phyloP scores from a whole-genome alignment of 805 yeast species.

The Millerozyma miso region DNA sequence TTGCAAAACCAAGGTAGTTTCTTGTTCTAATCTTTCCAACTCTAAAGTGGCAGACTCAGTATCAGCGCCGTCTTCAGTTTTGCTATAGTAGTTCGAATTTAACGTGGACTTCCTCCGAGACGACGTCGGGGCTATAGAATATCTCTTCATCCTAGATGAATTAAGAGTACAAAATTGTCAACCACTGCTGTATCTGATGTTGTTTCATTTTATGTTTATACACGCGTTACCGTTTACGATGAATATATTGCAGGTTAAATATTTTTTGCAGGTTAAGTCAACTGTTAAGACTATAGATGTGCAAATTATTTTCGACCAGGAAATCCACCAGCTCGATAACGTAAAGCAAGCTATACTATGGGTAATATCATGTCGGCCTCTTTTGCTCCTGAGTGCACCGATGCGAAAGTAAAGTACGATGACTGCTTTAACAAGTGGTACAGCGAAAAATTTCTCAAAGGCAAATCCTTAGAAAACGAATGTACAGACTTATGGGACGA shows the following conservation, averaged over 20 bases:
- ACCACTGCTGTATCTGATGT: neutral
- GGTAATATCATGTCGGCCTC: conserved; percentile 56
- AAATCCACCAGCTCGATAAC: neutral
- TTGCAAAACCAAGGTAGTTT: conserved; percentile 71
- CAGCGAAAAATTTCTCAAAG: conserved; percentile 71
- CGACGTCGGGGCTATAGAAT: conserved; percentile 31
- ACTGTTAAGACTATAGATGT: too few relatives aligned
- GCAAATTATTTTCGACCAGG: neutral
- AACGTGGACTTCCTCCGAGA: conserved; percentile 28
- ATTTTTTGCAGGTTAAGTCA: too few relatives aligned
- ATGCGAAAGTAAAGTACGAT: conserved; percentile 79
- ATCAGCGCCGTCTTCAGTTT: conserved; percentile 5
- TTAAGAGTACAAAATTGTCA: neutral
- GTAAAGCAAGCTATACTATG: conserved; percentile 17
- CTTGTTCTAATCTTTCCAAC: conserved; percentile 69
- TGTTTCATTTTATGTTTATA: neutral
- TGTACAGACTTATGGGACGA: conserved; percentile 87
- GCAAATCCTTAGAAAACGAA: conserved; percentile 64
- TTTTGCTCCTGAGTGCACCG: conserved; percentile 96
- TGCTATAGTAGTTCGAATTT: conserved; percentile 7
- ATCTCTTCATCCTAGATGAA: conserved; percentile 25
- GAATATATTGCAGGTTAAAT: neutral
- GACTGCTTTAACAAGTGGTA: conserved; percentile 95
- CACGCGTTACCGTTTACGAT: neutral
- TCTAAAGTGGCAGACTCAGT: conserved; percentile 26